Evolutionary conservation across 2,329 filamentous ascomycete species (phyloP).

Genomic region (Akanthomyces muscarius): DNA sequence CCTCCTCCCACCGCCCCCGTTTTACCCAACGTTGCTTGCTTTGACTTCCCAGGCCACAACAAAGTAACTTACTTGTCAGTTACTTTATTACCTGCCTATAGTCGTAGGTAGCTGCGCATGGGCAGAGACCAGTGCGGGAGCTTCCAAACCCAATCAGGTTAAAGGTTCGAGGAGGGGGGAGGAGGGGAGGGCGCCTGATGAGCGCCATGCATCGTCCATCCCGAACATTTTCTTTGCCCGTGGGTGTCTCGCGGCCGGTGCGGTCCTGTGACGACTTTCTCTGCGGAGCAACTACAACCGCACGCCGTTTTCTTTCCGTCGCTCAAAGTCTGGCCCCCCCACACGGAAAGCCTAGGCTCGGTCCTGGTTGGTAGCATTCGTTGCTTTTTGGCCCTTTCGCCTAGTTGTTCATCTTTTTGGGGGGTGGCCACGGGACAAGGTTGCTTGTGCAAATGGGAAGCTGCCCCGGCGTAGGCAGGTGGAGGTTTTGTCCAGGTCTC

Average conservation of each 20-base stretch:
- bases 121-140: slow-evolving; percentile 15
- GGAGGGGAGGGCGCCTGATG: slow-evolving; percentile 18
- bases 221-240: neutral
- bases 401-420: neutral
- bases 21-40: too few relatives aligned
- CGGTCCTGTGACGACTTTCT: slow-evolving; percentile 3
- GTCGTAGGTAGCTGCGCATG: neutral
- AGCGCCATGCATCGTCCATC: slow-evolving; percentile 17
- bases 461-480: neutral
- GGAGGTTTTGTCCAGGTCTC: neutral
- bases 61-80: too few relatives aligned
- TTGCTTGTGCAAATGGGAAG: neutral
- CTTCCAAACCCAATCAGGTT: slow-evolving; percentile 18
- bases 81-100: too few relatives aligned
- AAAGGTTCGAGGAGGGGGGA: neutral
- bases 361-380: neutral
- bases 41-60: too few relatives aligned
- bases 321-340: neutral
- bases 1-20: too few relatives aligned
- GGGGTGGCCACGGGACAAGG: neutral
- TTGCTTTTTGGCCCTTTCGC: too few relatives aligned
- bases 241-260: neutral
- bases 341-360: neutral
- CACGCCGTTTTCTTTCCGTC: neutral
- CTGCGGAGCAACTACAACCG: neutral